Conservation (phyloP, 1,139 yeast species). For the Saccharomyces hybrid region DNA sequence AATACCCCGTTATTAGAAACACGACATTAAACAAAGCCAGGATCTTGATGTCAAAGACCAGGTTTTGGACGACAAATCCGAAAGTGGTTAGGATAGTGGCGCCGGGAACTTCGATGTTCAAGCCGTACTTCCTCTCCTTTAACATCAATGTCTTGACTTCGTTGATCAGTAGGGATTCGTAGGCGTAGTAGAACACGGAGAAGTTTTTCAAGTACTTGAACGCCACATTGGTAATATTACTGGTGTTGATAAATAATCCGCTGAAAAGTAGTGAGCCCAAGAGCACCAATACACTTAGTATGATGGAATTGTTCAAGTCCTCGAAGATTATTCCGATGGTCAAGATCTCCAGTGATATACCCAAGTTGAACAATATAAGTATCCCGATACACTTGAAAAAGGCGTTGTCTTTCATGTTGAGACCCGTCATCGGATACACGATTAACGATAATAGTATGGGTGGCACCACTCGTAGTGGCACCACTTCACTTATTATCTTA, state of each 20-base stretch:
- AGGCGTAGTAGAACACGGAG: conserved; percentile 91
- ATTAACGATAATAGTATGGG: conserved; percentile 78
- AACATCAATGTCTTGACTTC: conserved; percentile 86
- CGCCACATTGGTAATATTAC: conserved; percentile 37
- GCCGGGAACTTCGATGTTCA: conserved; percentile 96
- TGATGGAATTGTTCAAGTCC: conserved; percentile 91
- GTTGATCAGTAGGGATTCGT: conserved; percentile 84
- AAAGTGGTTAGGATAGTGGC: conserved; percentile 92
- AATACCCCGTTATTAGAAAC: conserved; percentile 62
- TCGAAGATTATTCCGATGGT: conserved; percentile 79
- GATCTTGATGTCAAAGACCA: conserved; percentile 54
- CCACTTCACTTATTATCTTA: conserved; percentile 79
- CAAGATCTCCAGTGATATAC: conserved; percentile 77
- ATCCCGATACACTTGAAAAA: conserved; percentile 64
- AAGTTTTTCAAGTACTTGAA: conserved; percentile 76
- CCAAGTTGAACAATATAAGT: conserved; percentile 76
- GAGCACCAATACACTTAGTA: conserved; percentile 76
- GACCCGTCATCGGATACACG: conserved; percentile 83
- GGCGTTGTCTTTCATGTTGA: conserved; percentile 72
- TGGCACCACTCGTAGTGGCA: conserved; percentile 85
- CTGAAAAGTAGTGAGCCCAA: conserved; percentile 84
- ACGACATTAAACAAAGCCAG: conserved; percentile 44
- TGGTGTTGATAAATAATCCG: conserved; percentile 80
- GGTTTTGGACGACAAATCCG: conserved; percentile 81
- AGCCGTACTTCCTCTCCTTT: conserved; percentile 83